These are phyloP conservation scores for Gnaphalium uliginosum DNA, from an alignment of 129 eudicot genomes.

Conservation along the genomic window DNA sequence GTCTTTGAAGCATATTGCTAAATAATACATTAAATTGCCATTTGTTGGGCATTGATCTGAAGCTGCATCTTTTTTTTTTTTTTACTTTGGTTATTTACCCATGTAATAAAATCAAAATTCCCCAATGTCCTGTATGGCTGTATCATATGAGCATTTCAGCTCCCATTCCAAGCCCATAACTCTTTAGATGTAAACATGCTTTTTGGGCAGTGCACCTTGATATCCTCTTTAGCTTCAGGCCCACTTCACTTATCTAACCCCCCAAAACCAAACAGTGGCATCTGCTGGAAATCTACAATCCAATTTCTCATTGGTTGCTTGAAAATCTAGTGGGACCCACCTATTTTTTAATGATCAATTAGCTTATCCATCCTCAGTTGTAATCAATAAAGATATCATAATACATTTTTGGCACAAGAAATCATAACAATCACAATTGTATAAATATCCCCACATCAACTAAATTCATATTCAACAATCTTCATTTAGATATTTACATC, in stretches of 20 bases:
- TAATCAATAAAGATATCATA: slow-evolving; percentile 10
- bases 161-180: slow-evolving; percentile 41
- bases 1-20: neutral
- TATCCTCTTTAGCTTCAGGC: slow-evolving; percentile 32
- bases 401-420: slow-evolving; percentile 2
- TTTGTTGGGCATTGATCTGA: neutral
- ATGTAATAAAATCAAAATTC: too few relatives aligned
- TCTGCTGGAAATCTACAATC: slow-evolving; percentile 46
- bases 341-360: slow-evolving; percentile 25
- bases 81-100: neutral
- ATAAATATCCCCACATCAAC: slow-evolving; percentile 25
- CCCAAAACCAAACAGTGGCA: neutral
- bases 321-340: slow-evolving; percentile 33
- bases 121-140: neutral
- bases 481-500: slow-evolving; percentile 27
- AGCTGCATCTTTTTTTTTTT: neutral
- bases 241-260: slow-evolving; percentile 33
- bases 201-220: slow-evolving; percentile 40
- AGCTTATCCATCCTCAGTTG: slow-evolving; percentile 60
- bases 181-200: slow-evolving; percentile 13
- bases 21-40: neutral
- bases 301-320: slow-evolving; percentile 51
- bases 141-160: slow-evolving; percentile 8
- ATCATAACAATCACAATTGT: neutral
- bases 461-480: slow-evolving; percentile 25